phyloP scores from a whole-genome alignment of 768 basidiomycete species.

The Xerocomus spinulosus region DNA sequence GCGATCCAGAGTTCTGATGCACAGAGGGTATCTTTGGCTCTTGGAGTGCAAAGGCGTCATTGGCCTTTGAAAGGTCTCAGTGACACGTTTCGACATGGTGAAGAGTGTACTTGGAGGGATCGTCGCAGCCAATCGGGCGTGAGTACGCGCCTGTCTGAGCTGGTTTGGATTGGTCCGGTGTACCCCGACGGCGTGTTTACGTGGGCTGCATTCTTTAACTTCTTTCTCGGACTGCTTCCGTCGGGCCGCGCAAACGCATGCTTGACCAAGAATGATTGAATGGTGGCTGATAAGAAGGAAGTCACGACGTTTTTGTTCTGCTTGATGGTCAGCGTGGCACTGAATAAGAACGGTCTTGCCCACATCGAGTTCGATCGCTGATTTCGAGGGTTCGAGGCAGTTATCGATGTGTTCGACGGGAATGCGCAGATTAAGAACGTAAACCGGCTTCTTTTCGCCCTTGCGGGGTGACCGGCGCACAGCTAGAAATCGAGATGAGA shows the following conservation, averaged over 20 bases:
- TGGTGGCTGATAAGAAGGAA: slow-evolving; percentile 51
- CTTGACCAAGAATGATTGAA: slow-evolving; percentile 59
- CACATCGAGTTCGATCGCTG: slow-evolving; percentile 63
- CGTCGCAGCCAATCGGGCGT: slow-evolving; percentile 62
- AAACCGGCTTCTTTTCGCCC: slow-evolving; percentile 74
- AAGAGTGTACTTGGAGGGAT: slow-evolving; percentile 49
- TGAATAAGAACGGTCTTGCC: slow-evolving; percentile 14
- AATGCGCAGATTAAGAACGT: slow-evolving; percentile 71
- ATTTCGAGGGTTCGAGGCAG: slow-evolving; percentile 75
- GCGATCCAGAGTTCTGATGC: slow-evolving; percentile 7
- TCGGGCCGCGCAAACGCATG: slow-evolving; percentile 50
- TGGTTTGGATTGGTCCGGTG: slow-evolving; percentile 7
- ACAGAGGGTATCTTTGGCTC: slow-evolving; percentile 45
- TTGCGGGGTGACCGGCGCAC: slow-evolving; percentile 73
- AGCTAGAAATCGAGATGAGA: slow-evolving; percentile 34
- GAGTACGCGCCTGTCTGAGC: slow-evolving; percentile 9
- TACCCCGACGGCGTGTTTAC: slow-evolving; percentile 2
- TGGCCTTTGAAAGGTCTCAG: slow-evolving; percentile 39
- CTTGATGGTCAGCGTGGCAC: slow-evolving; percentile 7
- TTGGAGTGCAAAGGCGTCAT: slow-evolving; percentile 47
- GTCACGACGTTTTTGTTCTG: slow-evolving; percentile 59
- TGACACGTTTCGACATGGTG: slow-evolving; percentile 1
- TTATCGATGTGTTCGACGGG: slow-evolving; percentile 69
- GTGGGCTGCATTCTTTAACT: slow-evolving; percentile 34
- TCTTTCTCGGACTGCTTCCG: slow-evolving; percentile 45